Conservation (phyloP, 2,329 filamentous ascomycete genomes). For the Ophiocordyceps camponoti-saundersi region DNA sequence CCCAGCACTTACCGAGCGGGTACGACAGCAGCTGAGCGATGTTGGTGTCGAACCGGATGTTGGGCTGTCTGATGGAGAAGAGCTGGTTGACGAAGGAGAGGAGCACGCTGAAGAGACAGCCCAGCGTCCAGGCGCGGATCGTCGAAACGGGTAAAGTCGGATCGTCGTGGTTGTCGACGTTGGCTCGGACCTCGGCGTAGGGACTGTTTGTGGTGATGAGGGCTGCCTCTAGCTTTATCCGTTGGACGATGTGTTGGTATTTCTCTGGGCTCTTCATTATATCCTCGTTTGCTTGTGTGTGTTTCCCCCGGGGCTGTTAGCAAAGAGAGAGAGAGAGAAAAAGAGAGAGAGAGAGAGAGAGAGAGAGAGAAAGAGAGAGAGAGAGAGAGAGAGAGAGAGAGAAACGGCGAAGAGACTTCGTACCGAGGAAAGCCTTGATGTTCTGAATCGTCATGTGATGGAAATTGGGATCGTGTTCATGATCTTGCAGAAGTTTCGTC, state of each 20-base stretch:
- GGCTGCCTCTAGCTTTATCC: constrained; percentile 38
- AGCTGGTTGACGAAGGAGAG: constrained; percentile 38
- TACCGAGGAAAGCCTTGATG: constrained; percentile 22
- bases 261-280: constrained; percentile 27
- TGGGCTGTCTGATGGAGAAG: constrained; percentile 38
- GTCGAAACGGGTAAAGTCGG: constrained; percentile 31
- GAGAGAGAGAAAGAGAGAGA: not conserved
- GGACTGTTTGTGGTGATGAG: constrained; percentile 38
- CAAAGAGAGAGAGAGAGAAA: not conserved
- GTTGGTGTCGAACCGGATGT: constrained; percentile 34
- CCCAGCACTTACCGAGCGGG: constrained; percentile 33
- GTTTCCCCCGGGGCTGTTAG: too few species aligned
- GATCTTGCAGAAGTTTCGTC: not conserved
- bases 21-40: constrained; percentile 40
- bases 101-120: constrained; percentile 29
- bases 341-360: not conserved
- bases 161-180: constrained; percentile 39
- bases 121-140: constrained; percentile 35
- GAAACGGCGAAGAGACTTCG: not conserved
- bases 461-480: constrained; percentile 26
- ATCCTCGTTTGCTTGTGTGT: constrained; percentile 22
- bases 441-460: constrained; percentile 20
- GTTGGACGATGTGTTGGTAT: constrained; percentile 28
- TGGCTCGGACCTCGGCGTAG: constrained; percentile 38
- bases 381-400: not conserved